Conservation (phyloP, 2,329 filamentous ascomycete genomes). For the Alternaria infectoria region DNA sequence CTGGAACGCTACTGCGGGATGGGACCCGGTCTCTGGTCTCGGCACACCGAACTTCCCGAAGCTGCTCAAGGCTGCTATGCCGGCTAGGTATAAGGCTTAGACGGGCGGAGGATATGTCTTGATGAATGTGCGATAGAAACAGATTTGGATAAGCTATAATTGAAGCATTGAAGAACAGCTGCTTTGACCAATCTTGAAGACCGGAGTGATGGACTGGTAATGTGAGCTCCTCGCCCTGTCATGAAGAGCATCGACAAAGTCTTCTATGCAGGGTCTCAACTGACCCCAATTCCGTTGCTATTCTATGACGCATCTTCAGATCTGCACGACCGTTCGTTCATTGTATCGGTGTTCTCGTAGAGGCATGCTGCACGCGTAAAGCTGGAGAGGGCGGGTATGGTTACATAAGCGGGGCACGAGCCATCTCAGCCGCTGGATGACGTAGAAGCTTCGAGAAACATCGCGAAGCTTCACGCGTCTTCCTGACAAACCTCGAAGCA, state of each 20-base stretch:
- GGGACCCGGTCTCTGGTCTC: conserved; percentile 44
- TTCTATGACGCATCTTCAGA: fast-evolving
- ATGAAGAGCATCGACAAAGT: neutral
- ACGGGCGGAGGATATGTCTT: neutral
- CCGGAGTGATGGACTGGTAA: neutral
- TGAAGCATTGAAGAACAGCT: neutral
- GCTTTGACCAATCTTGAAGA: neutral
- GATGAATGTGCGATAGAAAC: neutral
- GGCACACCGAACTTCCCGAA: conserved; percentile 41
- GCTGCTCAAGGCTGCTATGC: conserved; percentile 37
- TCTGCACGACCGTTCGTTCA: neutral
- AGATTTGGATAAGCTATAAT: neutral
- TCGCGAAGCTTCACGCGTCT: conserved; percentile 29
- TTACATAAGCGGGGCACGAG: conserved; percentile 31
- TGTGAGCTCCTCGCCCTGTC: neutral
- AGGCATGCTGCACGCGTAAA: neutral
- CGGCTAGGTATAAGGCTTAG: conserved; percentile 30
- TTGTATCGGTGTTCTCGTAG: neutral
- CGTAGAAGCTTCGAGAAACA: conserved; percentile 32
- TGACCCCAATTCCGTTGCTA: fast-evolving
- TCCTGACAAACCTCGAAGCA: conserved; percentile 32
- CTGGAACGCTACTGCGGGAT: conserved; percentile 42
- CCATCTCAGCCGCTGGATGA: neutral
- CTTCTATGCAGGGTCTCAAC: neutral
- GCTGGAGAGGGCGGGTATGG: neutral